Evolutionary conservation across 1,139 yeast genomes (phyloP).

Genomic region (Yamadazyma pseudoaaseri): DNA sequence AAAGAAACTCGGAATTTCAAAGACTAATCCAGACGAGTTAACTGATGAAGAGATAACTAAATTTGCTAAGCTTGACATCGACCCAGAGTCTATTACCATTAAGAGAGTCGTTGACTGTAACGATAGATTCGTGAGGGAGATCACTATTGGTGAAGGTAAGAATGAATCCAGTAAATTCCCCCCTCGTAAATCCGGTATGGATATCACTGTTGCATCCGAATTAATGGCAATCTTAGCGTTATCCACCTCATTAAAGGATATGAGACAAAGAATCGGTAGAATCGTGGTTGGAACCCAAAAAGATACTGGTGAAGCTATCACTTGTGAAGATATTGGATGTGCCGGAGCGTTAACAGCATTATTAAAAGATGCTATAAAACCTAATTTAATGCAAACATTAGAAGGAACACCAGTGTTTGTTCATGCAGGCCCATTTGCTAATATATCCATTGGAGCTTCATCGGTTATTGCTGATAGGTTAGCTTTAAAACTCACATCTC

Average conservation of each 20-base stretch:
- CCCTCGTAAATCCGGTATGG: slow-evolving; percentile 73
- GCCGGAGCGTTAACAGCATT: slow-evolving; percentile 82
- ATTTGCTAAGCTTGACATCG: slow-evolving; percentile 68
- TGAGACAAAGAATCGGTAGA: slow-evolving; percentile 68
- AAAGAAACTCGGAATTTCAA: slow-evolving; percentile 58
- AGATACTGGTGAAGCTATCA: slow-evolving; percentile 59
- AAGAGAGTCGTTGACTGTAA: slow-evolving; percentile 81
- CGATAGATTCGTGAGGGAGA: slow-evolving; percentile 72
- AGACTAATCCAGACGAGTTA: slow-evolving; percentile 67
- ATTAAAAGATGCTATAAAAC: slow-evolving; percentile 78
- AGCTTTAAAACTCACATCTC: slow-evolving; percentile 63
- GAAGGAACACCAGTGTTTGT: slow-evolving; percentile 86
- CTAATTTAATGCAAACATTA: slow-evolving; percentile 80
- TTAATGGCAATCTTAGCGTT: slow-evolving; percentile 80
- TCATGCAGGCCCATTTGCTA: slow-evolving; percentile 87
- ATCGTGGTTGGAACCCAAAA: slow-evolving; percentile 69
- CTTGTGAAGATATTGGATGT: slow-evolving; percentile 77
- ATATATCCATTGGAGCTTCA: slow-evolving; percentile 82
- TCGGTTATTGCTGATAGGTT: slow-evolving; percentile 76
- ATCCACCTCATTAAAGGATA: slow-evolving; percentile 62
- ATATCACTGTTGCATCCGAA: slow-evolving; percentile 80
- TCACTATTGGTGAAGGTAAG: slow-evolving; percentile 74
- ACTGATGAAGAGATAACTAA: slow-evolving; percentile 59
- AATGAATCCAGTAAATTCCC: slow-evolving; percentile 66
- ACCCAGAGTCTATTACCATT: slow-evolving; percentile 71